These are phyloP conservation scores for Phytophthora ohioensis DNA, from an alignment of 352 stramenopile genomes.

Conservation along the genomic window DNA sequence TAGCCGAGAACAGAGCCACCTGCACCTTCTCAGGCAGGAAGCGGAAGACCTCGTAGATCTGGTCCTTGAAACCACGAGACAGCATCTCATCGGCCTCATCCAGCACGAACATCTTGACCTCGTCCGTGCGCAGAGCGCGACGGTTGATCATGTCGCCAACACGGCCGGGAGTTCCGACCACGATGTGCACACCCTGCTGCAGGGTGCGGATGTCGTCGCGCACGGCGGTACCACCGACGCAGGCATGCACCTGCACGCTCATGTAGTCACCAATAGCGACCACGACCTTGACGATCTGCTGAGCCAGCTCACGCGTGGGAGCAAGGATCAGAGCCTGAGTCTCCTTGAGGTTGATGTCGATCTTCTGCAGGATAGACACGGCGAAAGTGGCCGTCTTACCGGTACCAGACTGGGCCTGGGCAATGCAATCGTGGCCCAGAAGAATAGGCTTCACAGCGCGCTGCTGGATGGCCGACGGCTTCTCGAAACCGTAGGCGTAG, in stretches of 20 bases:
- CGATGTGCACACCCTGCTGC: constrained; percentile 97
- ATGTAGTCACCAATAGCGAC: constrained; percentile 96
- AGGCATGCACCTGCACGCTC: constrained; percentile 97
- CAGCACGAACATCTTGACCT: constrained; percentile 98
- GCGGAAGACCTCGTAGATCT: constrained; percentile 99
- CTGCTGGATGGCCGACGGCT: constrained; percentile 99
- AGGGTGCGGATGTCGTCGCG: constrained; percentile 99
- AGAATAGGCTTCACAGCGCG: constrained; percentile 98
- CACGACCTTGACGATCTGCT: constrained; percentile 99
- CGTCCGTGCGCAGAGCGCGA: constrained; percentile 94
- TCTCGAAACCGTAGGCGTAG: constrained; percentile 99
- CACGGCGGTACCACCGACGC: constrained; percentile 98
- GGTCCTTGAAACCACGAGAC: constrained; percentile 99
- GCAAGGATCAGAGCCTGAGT: constrained; percentile 99
- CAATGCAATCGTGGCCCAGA: constrained; percentile 98
- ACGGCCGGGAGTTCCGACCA: constrained; percentile 98
- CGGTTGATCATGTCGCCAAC: constrained; percentile 99
- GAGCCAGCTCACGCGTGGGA: constrained; percentile 99
- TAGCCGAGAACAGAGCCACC: constrained; percentile 99
- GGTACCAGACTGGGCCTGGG: constrained; percentile 98
- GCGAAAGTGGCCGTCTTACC: constrained; percentile 99
- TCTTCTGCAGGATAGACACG: constrained; percentile 98
- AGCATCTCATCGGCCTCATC: constrained; percentile 99
- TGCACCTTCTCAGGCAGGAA: constrained; percentile 98
- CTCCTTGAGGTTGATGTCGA: constrained; percentile 96